A percentile compares a stretch with the other conserved stretches of the same genome.
Conservation (phyloP, 2,329 filamentous ascomycete genomes). For the Pseudogymnoascus sp. region DNA sequence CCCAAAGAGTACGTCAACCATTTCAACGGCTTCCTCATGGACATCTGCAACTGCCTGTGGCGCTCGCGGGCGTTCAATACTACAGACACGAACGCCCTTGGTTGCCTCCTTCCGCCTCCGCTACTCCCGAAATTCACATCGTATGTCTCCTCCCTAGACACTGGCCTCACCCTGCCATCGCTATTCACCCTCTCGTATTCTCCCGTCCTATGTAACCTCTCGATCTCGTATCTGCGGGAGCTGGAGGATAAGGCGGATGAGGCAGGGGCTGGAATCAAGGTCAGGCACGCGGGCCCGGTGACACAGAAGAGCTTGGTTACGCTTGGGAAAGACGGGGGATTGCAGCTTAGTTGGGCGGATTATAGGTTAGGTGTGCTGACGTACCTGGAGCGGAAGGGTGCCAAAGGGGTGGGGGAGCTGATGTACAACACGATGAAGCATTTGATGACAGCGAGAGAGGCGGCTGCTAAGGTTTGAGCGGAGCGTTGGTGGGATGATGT, state of each 20-base stretch:
- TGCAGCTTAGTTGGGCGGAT: slow-evolving; percentile 63
- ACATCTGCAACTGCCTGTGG: slow-evolving; percentile 81
- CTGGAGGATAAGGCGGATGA: slow-evolving; percentile 52
- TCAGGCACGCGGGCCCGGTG: slow-evolving; percentile 60
- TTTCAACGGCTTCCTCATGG: slow-evolving; percentile 83
- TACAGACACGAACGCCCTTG: slow-evolving; percentile 54
- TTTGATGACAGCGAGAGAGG: slow-evolving; percentile 44
- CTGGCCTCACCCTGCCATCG: slow-evolving; percentile 39
- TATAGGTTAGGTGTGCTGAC: slow-evolving; percentile 68
- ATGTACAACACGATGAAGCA: slow-evolving; percentile 80
- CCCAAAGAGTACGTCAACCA: slow-evolving; percentile 55
- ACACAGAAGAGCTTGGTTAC: slow-evolving; percentile 58
- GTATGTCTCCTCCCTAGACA: slow-evolving; percentile 46
- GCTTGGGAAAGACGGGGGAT: slow-evolving; percentile 59
- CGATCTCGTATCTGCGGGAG: slow-evolving; percentile 48
- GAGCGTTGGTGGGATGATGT: neutral
- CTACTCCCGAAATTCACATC: slow-evolving; percentile 38
- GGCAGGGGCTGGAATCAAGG: slow-evolving; percentile 34
- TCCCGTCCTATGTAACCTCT: slow-evolving; percentile 49
- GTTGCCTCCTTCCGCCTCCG: slow-evolving; percentile 41
- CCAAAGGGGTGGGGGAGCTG: slow-evolving; percentile 60
- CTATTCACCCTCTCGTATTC: slow-evolving; percentile 55
- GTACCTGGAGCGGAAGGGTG: slow-evolving; percentile 57
- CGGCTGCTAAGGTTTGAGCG: slow-evolving; percentile 24
- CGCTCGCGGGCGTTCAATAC: slow-evolving; percentile 63